Base-by-base conservation (phyloP, 805 yeast species). In the Kazachstania psychrophila region DNA sequence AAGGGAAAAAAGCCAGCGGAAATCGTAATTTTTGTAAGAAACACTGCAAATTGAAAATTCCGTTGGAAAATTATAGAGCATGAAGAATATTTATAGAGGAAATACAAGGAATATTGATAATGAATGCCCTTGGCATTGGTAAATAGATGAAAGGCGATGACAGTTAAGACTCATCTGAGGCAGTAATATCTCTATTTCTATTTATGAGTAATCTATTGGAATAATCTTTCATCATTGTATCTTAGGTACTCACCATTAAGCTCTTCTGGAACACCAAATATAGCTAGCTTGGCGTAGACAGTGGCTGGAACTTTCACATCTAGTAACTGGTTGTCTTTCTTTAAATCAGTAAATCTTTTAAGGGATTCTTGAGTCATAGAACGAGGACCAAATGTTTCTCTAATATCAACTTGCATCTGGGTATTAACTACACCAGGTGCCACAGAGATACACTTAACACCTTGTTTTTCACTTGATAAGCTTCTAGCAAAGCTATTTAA, bases 341-440 rank as follows among this genome's bases (percentile, higher is more conserved):
- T 75, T 41, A 89, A 62, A 23, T 77, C 79, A 5, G 67, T 62
- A 60, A 89, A 89, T 43, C 78, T 66, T 35, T 74, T 61, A 44
- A 75, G 68, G 4, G 75, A 71, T 14, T 70, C 75, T 1, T 66
- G 61, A 0, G 69, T 64, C 96, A 88, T 88, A 19, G 64, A 63
- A 4, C 49, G 44, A 2, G 77, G 75, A 44, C 73, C 66, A 41
- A 61, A 75, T 30, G 60, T 68, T 13, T 74, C 79, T 48, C 97
- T 74, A 39, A 89, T 87, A 37, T 75, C 79, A 6, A 46, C 56
- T 62, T 92, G 97, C 97, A 92, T 89, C 15, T 65, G 66, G 1
- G 98, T 89, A 54, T 85, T 85, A 2, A 92, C 96, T 1, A 86
- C 94, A 4, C 98, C 97, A 0, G 97, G 97, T 0, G 95, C 96